Evolutionary conservation across 805 yeast genomes (phyloP).

Genomic region (Pichia paraexigua): DNA sequence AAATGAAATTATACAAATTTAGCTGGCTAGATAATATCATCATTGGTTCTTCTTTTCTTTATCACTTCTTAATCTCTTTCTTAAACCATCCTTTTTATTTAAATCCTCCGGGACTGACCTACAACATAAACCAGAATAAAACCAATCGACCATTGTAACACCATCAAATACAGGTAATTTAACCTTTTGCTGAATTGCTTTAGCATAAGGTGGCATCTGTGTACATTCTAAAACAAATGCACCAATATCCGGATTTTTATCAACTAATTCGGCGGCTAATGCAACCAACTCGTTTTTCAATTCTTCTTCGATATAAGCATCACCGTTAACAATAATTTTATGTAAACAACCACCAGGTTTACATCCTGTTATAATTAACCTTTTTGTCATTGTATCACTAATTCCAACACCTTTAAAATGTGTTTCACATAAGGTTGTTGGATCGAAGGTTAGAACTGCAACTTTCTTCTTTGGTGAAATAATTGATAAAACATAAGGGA

Average conservation of each 20-base stretch:
- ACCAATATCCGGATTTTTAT: constrained; percentile 17
- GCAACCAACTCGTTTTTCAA: constrained; percentile 22
- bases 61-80: constrained; percentile 20
- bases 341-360: constrained; percentile 19
- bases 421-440: constrained; percentile 16
- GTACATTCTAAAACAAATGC: constrained; percentile 30
- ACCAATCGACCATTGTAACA: constrained; percentile 27
- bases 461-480: constrained; percentile 19
- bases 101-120: constrained; percentile 18
- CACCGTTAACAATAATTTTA: constrained; percentile 20
- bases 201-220: constrained; percentile 30
- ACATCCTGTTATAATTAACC: constrained; percentile 17
- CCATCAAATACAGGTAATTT: constrained; percentile 28
- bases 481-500: constrained; percentile 21
- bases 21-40: not conserved
- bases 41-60: constrained; percentile 14
- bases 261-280: constrained; percentile 17
- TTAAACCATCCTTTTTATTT: constrained; percentile 16
- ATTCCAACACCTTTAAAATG: constrained; percentile 28
- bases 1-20: not conserved
- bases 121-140: constrained; percentile 24
- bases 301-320: constrained; percentile 20
- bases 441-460: constrained; percentile 28
- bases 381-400: constrained; percentile 15
- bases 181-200: constrained; percentile 21